These are phyloP conservation scores for Spathaspora arborariae DNA, from an alignment of 805 yeast species.

Conservation along the genomic window DNA sequence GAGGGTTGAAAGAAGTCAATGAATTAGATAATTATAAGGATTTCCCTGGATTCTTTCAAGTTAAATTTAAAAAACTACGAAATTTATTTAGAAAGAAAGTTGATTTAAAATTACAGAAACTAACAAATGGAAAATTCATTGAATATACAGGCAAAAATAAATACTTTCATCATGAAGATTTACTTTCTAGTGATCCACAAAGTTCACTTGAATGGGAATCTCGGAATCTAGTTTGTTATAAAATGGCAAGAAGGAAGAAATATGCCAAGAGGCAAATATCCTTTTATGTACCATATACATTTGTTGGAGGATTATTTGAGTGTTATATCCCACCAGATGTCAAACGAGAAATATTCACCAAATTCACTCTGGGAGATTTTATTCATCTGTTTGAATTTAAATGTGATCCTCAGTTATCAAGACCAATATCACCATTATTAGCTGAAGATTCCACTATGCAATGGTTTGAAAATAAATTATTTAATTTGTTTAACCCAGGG, in stretches of 20 bases:
- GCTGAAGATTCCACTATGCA: conserved; percentile 51
- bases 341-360: conserved; percentile 18
- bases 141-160: conserved; percentile 20
- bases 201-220: conserved; percentile 22
- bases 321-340: conserved; percentile 36
- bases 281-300: conserved; percentile 51
- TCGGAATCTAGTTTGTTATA: conserved; percentile 43
- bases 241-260: conserved; percentile 52
- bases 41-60: conserved; percentile 1
- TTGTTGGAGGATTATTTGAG: conserved; percentile 62
- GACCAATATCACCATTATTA: conserved; percentile 53
- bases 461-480: conserved; percentile 35
- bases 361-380: conserved; percentile 11
- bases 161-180: conserved; percentile 13
- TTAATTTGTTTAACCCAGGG: conserved; percentile 17
- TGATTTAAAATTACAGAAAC: conserved; percentile 16
- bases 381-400: conserved; percentile 17
- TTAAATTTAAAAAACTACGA: conserved; percentile 2
- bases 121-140: conserved; percentile 13
- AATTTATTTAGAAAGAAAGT: conserved; percentile 10
- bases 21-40: conserved; percentile 4
- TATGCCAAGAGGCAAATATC: conserved; percentile 44
- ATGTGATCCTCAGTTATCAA: conserved; percentile 33
- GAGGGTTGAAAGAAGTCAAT: background rate
- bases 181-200: conserved; percentile 14